Evolutionary conservation across 202 grass and related monocot genomes (phyloP), one percentile per base, ranked within the genome.

Genomic region (Bolboschoenoplectus hybrid): DNA sequence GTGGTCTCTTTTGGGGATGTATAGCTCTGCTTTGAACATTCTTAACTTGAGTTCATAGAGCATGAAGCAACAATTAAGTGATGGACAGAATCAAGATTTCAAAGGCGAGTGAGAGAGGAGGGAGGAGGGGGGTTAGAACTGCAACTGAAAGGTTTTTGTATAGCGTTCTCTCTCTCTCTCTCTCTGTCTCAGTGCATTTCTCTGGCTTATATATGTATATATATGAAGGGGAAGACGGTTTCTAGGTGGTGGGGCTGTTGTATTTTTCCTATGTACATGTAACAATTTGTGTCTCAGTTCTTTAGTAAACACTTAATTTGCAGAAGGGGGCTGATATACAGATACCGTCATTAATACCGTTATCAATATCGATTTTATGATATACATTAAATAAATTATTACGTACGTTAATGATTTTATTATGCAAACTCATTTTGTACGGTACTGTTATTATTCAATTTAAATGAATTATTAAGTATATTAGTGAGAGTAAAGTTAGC

Each of bases 1-100:
- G 17, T 47, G 17, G 17, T 10, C n/a, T 73, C 26, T 26, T 44
- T 44, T 3, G 43, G 69, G 40, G 69, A 49, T 73, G 69, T 26
- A 46, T 73, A 47, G 69, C 43, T 73, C 17, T 73, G 69, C 43
- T 46, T 47, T 73, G 69, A 9, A 73, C 69, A 73, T 73, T 47
- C 69, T 73, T 19, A 46, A 4, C 9, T 73, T 19, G 40, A 45
- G 69, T 73, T 73, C 7, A 20, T 20, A 19, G 8, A 73, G 67
- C 38, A 70, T 70, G 67, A 41, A 70, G 38, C 14, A 68, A 17
- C 6, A 1, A 70, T 8, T n/a, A 70, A 70, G 38, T 38, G 16
- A 68, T 69, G 67, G 43, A 69, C 38, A 43, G 14, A 13, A 43
- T 69, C 38, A 69, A 69, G 38, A 69, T 69, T 57, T 57, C 3